Percentiles rank a stretch among this genome's conserved stretches.
Conservation (phyloP, 805 yeast genomes). For the Candida maris region DNA sequence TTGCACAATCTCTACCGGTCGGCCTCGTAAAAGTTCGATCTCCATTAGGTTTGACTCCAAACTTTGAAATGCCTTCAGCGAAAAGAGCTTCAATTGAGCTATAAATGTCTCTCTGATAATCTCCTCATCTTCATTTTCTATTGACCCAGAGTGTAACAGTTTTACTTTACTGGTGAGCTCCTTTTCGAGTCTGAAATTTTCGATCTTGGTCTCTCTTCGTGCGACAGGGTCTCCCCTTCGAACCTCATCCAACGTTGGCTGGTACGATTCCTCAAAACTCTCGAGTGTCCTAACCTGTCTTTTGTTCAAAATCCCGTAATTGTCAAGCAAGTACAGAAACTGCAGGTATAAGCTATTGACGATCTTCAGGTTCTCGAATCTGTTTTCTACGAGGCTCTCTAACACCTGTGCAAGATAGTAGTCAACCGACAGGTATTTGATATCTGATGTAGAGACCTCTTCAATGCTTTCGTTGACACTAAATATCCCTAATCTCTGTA, state of each 20-base stretch:
- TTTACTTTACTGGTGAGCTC: conserved; percentile 44
- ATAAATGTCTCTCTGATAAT: conserved; percentile 49
- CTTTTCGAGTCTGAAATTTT: conserved; percentile 58
- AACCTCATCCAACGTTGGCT: conserved; percentile 41
- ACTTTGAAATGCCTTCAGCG: conserved; percentile 50
- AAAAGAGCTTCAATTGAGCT: conserved; percentile 50
- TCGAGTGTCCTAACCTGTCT: conserved; percentile 38
- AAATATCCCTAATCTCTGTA: conserved; percentile 54
- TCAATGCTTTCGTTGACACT: conserved; percentile 68
- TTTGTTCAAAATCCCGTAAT: conserved; percentile 40
- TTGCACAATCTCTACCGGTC: conserved; percentile 3
- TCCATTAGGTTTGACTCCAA: conserved; percentile 66
- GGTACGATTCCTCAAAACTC: conserved; percentile 35
- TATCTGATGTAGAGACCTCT: conserved; percentile 61
- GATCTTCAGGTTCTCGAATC: conserved; percentile 34
- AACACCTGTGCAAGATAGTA: conserved; percentile 50
- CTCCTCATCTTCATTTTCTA: conserved; percentile 58
- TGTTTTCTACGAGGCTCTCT: conserved; percentile 31
- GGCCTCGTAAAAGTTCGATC: conserved; percentile 50
- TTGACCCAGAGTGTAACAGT: conserved; percentile 34
- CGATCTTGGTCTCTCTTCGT: conserved; percentile 70
- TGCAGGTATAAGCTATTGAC: conserved; percentile 43
- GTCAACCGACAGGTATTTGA: conserved; percentile 57
- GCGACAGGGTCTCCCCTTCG: conserved; percentile 36
- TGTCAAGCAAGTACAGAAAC: conserved; percentile 42